Conservation (phyloP, 73 alveolate genomes). For the Effrenium voratum region DNA sequence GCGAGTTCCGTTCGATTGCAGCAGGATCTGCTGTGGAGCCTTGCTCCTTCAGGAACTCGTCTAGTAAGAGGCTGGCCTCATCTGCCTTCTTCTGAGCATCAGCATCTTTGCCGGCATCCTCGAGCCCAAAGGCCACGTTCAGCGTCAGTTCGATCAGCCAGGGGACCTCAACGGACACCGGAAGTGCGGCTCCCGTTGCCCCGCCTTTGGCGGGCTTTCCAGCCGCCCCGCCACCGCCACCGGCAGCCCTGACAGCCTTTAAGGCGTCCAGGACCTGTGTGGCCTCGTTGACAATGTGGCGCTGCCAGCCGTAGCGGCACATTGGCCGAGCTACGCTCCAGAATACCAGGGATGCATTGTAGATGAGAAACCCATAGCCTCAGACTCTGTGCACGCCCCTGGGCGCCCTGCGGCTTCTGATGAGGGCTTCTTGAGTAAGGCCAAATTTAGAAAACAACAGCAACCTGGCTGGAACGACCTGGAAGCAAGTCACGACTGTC, state of each 20-base stretch:
- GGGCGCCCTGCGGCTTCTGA: background rate
- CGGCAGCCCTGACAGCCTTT: slow-evolving; percentile 67
- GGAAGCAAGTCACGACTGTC: slow-evolving; percentile 34
- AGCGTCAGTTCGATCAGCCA: slow-evolving; percentile 79
- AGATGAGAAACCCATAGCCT: slow-evolving; percentile 80
- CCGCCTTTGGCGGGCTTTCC: slow-evolving; percentile 34
- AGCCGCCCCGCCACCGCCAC: slow-evolving; percentile 29
- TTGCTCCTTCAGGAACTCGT: slow-evolving; percentile 63
- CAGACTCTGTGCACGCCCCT: no score
- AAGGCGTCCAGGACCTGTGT: slow-evolving; percentile 77
- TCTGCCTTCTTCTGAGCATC: slow-evolving; percentile 84
- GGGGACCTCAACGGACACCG: slow-evolving; percentile 68
- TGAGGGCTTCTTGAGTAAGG: background rate
- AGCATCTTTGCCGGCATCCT: slow-evolving; percentile 92
- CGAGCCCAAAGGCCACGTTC: slow-evolving; percentile 84
- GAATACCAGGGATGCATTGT: slow-evolving; percentile 90
- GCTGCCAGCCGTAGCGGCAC: slow-evolving; percentile 92
- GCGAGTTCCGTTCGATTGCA: slow-evolving; percentile 4
- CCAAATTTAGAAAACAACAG: background rate
- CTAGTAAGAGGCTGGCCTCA: slow-evolving; percentile 64
- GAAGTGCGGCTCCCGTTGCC: slow-evolving; percentile 35
- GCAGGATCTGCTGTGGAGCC: slow-evolving; percentile 33
- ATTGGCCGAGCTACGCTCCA: slow-evolving; percentile 89
- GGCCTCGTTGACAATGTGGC: slow-evolving; percentile 75
- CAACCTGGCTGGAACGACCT: background rate